phyloP scores from a whole-genome alignment of 2,329 filamentous ascomycete species.

The Neofusicoccum kwambonambiense region DNA sequence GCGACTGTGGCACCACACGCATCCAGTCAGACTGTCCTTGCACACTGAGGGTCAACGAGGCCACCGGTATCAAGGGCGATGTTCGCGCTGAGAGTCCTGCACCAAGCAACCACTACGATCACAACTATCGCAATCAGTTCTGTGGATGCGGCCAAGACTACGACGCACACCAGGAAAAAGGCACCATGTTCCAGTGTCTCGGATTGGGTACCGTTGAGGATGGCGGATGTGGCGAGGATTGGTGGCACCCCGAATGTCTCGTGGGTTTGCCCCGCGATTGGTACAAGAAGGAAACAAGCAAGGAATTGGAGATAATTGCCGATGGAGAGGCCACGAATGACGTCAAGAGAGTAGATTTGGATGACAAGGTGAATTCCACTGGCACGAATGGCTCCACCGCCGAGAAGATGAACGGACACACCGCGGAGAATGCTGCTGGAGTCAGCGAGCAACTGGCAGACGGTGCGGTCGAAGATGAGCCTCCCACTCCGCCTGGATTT shows the following conservation, averaged over 20 bases:
- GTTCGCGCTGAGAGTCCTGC: constrained; percentile 75
- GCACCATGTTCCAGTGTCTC: constrained; percentile 97
- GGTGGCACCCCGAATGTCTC: constrained; percentile 94
- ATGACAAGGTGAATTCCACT: not conserved
- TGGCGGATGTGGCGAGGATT: constrained; percentile 93
- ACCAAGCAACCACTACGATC: constrained; percentile 82
- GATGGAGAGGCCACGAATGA: constrained; percentile 19
- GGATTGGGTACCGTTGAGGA: constrained; percentile 76
- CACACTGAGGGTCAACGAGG: constrained; percentile 67
- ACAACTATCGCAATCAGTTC: constrained; percentile 92
- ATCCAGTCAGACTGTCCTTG: constrained; percentile 71
- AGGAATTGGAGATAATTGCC: constrained; percentile 21
- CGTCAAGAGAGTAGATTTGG: not conserved
- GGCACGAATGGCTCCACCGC: not conserved
- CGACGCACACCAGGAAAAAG: constrained; percentile 83
- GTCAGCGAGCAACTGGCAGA: constrained; percentile 55
- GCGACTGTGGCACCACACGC: constrained; percentile 90
- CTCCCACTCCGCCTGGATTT: constrained; percentile 79
- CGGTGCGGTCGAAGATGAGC: constrained; percentile 47
- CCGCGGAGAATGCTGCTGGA: constrained; percentile 21
- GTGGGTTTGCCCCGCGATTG: constrained; percentile 76
- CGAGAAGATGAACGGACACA: constrained; percentile 27
- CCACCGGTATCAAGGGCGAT: constrained; percentile 71
- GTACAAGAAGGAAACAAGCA: constrained; percentile 52
- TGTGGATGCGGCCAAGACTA: constrained; percentile 89